phyloP scores from a whole-genome alignment of 495 filamentous ascomycete genomes.

The Oidiodendron maius region DNA sequence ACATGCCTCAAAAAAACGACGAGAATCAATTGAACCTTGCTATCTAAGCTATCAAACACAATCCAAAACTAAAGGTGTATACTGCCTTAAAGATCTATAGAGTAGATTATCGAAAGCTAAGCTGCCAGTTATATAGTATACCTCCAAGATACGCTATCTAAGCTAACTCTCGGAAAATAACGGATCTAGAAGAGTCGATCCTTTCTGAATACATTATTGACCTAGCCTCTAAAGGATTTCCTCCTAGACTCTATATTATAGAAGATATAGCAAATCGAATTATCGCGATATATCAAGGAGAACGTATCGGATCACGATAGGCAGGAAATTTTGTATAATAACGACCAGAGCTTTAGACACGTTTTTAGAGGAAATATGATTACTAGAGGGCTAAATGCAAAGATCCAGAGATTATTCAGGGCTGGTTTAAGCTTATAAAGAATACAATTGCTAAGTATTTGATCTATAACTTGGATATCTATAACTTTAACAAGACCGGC shows the following conservation, averaged over 20 bases:
- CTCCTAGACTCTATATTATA: background rate
- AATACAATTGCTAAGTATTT: no score
- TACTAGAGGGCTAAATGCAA: no score
- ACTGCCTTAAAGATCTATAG: conserved; percentile 1
- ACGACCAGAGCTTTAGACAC: no score
- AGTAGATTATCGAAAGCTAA: conserved; percentile 1
- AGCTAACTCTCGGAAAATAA: conserved; percentile 9
- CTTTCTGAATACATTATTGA: conserved; percentile 8
- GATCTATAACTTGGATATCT: conserved; percentile 13
- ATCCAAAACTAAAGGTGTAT: conserved; percentile 3
- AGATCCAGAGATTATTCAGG: no score
- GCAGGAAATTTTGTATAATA: no score
- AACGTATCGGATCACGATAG: no score
- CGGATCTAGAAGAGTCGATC: conserved; percentile 3
- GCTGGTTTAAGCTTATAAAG: no score
- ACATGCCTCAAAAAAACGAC: background rate
- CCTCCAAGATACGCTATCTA: conserved; percentile 3
- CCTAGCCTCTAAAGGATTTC: conserved; percentile 3
- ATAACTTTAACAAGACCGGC: conserved; percentile 16
- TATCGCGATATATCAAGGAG: no score
- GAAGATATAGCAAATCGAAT: conserved; percentile 1
- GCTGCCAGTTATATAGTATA: background rate
- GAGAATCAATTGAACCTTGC: background rate
- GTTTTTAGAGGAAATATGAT: no score
- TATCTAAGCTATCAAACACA: no score